phyloP scores from a whole-genome alignment of 257 asterid genomes.

The Solanum corneliomulleri region DNA sequence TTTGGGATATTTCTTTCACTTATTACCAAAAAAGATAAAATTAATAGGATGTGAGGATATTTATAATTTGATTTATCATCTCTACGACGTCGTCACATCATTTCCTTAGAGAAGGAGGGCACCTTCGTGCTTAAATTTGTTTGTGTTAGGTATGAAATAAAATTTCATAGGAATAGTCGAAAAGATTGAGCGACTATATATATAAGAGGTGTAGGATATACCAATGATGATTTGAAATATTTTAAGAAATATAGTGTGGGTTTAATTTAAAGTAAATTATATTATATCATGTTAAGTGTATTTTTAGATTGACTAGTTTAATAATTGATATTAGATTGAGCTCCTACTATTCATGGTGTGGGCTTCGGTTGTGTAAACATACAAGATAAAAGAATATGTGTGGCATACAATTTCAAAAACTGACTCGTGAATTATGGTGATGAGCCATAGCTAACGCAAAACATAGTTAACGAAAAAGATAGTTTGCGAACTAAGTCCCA shows the following conservation, averaged over 20 bases:
- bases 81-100: background rate
- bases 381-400: background rate
- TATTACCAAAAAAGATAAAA: background rate
- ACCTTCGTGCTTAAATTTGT: background rate
- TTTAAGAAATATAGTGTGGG: background rate
- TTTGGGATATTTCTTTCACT: background rate
- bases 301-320: too few relatives aligned
- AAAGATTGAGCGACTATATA: background rate
- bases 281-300: too few relatives aligned
- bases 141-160: background rate
- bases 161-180: background rate
- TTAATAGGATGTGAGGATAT: background rate
- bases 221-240: background rate
- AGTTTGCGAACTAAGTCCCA: background rate
- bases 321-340: too few relatives aligned
- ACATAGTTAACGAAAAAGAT: background rate
- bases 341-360: background rate
- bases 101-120: background rate
- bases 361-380: background rate
- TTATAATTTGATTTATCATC: background rate
- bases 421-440: background rate
- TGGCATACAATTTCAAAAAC: too few relatives aligned
- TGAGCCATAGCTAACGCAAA: too few relatives aligned
- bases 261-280: too few relatives aligned
- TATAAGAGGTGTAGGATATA: background rate